Conservation (phyloP, 768 basidiomycete species). For the Pisolithus sp. region DNA sequence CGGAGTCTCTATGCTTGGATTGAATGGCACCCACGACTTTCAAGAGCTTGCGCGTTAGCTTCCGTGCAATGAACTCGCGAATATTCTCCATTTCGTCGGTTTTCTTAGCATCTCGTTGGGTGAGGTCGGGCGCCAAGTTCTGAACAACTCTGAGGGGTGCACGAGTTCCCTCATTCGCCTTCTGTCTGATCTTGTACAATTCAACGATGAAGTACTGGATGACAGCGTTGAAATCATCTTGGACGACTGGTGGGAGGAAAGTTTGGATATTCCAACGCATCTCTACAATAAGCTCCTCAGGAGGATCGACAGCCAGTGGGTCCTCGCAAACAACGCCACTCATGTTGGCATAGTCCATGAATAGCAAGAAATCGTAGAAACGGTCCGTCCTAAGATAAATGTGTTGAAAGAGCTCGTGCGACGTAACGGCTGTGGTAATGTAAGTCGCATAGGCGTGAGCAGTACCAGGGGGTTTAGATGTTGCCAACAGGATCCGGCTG, state of each 20-base stretch:
- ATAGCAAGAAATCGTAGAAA: constrained; percentile 90
- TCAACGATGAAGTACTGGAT: constrained; percentile 83
- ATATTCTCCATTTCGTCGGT: constrained; percentile 61
- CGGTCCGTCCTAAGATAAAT: constrained; percentile 79
- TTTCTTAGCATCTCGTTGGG: constrained; percentile 63
- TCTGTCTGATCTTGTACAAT: constrained; percentile 69
- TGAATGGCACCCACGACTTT: constrained; percentile 58
- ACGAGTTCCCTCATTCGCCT: constrained; percentile 50
- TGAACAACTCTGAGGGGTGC: constrained; percentile 71
- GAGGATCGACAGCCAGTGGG: constrained; percentile 60
- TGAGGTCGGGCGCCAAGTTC: constrained; percentile 55
- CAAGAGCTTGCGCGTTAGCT: constrained; percentile 76
- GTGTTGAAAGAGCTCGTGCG: constrained; percentile 93
- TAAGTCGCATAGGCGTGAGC: constrained; percentile 96
- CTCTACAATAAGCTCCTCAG: constrained; percentile 63
- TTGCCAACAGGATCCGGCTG: constrained; percentile 82
- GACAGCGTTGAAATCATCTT: constrained; percentile 63
- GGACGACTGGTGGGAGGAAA: constrained; percentile 82
- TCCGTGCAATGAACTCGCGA: constrained; percentile 70
- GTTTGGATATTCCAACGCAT: constrained; percentile 91
- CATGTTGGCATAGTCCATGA: constrained; percentile 93
- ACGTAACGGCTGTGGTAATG: constrained; percentile 86
- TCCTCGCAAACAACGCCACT: constrained; percentile 85
- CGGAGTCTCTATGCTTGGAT: constrained; percentile 53
- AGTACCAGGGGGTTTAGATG: constrained; percentile 91